Evolutionary conservation across 2,329 filamentous ascomycete species (phyloP).

Genomic region (Pseudogymnoascus sp.): DNA sequence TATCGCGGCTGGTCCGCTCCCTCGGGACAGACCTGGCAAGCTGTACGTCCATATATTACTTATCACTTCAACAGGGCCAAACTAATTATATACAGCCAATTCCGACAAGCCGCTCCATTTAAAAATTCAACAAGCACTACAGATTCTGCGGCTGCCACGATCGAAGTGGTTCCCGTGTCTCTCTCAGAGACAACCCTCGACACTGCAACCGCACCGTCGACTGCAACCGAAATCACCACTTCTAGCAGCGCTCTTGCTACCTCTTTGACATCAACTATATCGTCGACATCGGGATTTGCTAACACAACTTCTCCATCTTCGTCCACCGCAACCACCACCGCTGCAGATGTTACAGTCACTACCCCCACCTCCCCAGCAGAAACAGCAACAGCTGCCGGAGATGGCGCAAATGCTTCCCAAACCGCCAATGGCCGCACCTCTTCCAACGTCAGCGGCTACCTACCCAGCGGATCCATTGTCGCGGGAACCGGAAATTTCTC

Average conservation of each 20-base stretch:
- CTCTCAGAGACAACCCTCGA: background rate
- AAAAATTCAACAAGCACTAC: background rate
- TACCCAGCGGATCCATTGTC: background rate
- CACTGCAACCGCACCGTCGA: background rate
- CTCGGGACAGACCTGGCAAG: conserved; percentile 13
- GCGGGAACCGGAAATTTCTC: background rate
- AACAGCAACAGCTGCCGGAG: conserved; percentile 10
- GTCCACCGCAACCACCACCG: background rate
- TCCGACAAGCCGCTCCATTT: background rate
- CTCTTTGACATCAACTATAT: background rate
- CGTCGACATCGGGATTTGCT: background rate
- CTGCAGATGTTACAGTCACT: conserved; percentile 3
- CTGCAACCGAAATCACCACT: too few relatives aligned
- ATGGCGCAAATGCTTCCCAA: background rate
- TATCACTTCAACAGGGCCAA: background rate
- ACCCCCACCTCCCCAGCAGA: background rate
- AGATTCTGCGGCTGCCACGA: background rate
- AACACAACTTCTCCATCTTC: background rate
- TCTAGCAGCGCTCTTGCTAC: background rate
- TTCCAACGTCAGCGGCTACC: background rate
- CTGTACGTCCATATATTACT: conserved; percentile 16
- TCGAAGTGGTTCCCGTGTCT: background rate
- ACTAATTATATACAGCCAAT: conserved; percentile 10
- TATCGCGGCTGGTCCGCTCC: conserved; percentile 19
- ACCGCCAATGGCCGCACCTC: background rate